Evolutionary conservation across 2,329 filamentous ascomycete species (phyloP).

Genomic region (Hypoxylon sp.): DNA sequence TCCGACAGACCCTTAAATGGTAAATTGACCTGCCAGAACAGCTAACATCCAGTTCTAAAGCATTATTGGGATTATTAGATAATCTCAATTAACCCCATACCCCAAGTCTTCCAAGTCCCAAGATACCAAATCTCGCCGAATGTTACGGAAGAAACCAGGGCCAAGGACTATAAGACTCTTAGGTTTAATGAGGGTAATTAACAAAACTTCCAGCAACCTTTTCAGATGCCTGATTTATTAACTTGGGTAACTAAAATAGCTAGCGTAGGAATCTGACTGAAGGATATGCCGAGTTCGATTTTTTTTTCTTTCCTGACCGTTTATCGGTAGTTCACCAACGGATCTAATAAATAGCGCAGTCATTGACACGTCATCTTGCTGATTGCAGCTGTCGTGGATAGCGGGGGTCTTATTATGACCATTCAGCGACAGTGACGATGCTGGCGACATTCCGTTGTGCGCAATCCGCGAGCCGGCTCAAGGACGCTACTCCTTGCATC

Average conservation of each 20-base stretch:
- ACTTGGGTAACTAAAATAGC: conserved; percentile 1
- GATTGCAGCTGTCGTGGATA: conserved; percentile 39
- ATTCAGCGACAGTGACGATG: conserved; percentile 5
- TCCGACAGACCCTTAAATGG: conserved; percentile 14
- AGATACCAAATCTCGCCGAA: conserved; percentile 34
- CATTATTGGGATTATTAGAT: conserved; percentile 17
- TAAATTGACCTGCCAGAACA: conserved; percentile 12
- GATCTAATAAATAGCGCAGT: conserved; percentile 16
- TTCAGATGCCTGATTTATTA: conserved; percentile 12
- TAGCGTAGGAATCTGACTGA: not conserved
- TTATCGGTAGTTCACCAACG: conserved; percentile 19
- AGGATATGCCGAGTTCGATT: conserved; percentile 1
- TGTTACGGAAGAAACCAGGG: conserved; percentile 21
- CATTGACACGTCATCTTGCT: conserved; percentile 43
- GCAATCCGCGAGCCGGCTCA: conserved; percentile 9
- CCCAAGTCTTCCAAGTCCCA: conserved; percentile 22
- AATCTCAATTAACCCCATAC: conserved; percentile 22
- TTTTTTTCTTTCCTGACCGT: conserved; percentile 9
- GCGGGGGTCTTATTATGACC: conserved; percentile 21
- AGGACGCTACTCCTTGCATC: conserved; percentile 26
- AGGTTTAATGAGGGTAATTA: conserved; percentile 29
- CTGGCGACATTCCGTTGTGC: not conserved
- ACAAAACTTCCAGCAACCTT: conserved; percentile 8
- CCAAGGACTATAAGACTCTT: conserved; percentile 17
- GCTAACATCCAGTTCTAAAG: conserved; percentile 11